phyloP scores from a whole-genome alignment of 1,284 basidiomycete species.

The Marasmius fiardii region DNA sequence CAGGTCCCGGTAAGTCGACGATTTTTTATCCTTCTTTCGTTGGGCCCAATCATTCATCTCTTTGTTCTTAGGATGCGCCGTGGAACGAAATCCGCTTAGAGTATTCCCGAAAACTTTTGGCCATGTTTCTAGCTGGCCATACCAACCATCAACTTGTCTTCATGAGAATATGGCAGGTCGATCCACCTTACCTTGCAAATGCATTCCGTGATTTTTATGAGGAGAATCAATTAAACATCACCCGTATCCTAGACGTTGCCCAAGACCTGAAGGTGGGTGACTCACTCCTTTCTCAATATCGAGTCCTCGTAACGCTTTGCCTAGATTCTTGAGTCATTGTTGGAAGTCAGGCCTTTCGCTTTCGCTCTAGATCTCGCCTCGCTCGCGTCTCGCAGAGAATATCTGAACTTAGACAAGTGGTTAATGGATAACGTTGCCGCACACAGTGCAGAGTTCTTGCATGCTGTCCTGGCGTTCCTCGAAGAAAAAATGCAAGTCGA shows the following conservation, averaged over 20 bases:
- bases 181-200: constrained; percentile 80
- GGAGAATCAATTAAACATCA: constrained; percentile 91
- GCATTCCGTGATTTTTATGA: constrained; percentile 91
- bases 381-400: constrained; percentile 88
- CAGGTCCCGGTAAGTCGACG: constrained; percentile 88
- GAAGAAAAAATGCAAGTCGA: constrained; percentile 92
- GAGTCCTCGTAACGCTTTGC: not conserved
- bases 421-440: constrained; percentile 81
- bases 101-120: constrained; percentile 82
- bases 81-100: constrained; percentile 88
- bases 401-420: constrained; percentile 96
- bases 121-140: constrained; percentile 90
- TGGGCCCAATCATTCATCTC: constrained; percentile 1
- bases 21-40: constrained; percentile 13
- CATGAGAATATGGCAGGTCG: constrained; percentile 92
- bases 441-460: constrained; percentile 85
- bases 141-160: constrained; percentile 96
- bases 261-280: constrained; percentile 84
- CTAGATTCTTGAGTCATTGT: constrained; percentile 85
- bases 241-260: constrained; percentile 91
- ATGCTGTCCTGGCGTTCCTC: constrained; percentile 83
- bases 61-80: constrained; percentile 56
- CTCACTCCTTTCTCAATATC: not conserved
- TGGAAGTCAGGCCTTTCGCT: constrained; percentile 84
- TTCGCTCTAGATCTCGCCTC: constrained; percentile 93